phyloP scores from a whole-genome alignment of 139 green algal genomes.

The Chlorella sp. region DNA sequence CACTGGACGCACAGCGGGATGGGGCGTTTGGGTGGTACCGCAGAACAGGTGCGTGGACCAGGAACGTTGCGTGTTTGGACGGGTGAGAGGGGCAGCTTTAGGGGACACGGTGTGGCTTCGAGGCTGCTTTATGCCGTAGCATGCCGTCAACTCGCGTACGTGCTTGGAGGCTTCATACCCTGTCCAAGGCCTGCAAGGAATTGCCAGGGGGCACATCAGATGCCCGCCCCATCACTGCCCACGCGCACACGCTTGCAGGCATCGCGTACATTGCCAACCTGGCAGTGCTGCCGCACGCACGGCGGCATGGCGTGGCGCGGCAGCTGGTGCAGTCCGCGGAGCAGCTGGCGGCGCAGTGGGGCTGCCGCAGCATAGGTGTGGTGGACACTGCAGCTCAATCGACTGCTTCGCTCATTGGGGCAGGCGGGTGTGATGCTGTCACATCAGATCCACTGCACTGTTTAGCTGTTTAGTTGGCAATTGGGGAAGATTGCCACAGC shows the following conservation, averaged over 20 bases:
- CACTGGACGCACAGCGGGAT: not conserved
- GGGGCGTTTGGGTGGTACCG: not conserved
- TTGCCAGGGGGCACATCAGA: not conserved
- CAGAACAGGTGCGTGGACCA: not conserved
- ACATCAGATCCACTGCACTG: not conserved
- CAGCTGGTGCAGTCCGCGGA: conserved; percentile 36
- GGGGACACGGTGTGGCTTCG: not conserved
- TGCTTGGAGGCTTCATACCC: too few relatives aligned
- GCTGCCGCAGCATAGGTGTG: conserved; percentile 22
- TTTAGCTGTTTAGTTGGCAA: too few relatives aligned
- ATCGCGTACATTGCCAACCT: conserved; percentile 50
- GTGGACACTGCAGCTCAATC: too few relatives aligned
- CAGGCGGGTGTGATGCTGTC: not conserved
- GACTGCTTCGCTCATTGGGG: not conserved
- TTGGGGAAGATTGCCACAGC: not conserved
- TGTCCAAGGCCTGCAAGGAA: not conserved
- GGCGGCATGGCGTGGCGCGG: conserved; percentile 30
- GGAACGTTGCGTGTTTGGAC: not conserved
- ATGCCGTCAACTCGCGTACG: too few relatives aligned
- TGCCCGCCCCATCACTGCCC: too few relatives aligned
- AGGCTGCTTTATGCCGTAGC: not conserved
- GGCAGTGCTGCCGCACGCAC: conserved; percentile 29
- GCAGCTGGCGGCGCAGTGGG: conserved; percentile 33
- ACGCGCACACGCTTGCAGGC: conserved; percentile 9
- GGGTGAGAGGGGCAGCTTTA: not conserved